phyloP scores from a whole-genome alignment of 2,329 filamentous ascomycete genomes.

The Penicillium sp. region DNA sequence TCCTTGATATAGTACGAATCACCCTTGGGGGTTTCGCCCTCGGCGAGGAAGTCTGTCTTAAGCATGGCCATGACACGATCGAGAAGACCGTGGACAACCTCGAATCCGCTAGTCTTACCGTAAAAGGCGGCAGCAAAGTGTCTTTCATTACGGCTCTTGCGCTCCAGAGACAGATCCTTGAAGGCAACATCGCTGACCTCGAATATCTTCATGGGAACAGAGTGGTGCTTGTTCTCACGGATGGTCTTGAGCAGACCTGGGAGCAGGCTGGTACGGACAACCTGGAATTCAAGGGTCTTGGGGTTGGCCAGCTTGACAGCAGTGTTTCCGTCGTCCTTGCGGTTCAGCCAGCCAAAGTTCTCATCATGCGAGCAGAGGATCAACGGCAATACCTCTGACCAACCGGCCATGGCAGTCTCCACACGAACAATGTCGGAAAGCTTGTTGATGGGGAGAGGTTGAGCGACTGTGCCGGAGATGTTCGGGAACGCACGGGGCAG shows the following conservation, averaged over 20 bases:
- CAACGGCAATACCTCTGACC: conserved; percentile 92
- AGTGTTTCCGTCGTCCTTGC: conserved; percentile 77
- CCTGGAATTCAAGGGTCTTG: conserved; percentile 89
- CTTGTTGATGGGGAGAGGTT: conserved; percentile 89
- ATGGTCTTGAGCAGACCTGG: conserved; percentile 91
- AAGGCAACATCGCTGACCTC: conserved; percentile 88
- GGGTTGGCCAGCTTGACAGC: conserved; percentile 86
- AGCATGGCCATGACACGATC: conserved; percentile 94
- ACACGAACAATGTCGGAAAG: conserved; percentile 84
- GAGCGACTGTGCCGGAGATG: conserved; percentile 80
- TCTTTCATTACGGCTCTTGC: conserved; percentile 85
- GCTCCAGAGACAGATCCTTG: conserved; percentile 78
- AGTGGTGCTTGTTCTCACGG: conserved; percentile 85
- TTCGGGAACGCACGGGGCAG: conserved; percentile 83
- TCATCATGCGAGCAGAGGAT: conserved; percentile 97
- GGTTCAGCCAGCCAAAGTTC: conserved; percentile 94
- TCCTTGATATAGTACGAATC: conserved; percentile 91
- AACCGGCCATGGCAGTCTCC: conserved; percentile 90
- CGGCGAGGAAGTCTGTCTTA: conserved; percentile 72
- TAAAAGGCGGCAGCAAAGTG: conserved; percentile 97
- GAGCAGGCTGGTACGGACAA: conserved; percentile 81
- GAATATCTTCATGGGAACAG: conserved; percentile 86
- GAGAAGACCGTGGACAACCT: conserved; percentile 88
- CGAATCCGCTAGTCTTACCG: conserved; percentile 90
- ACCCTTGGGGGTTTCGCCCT: conserved; percentile 59